Evolutionary conservation across 768 basidiomycete genomes (phyloP), one percentile per base, ranked within the genome.

Genomic region (Hysterangium stoloniferum): DNA sequence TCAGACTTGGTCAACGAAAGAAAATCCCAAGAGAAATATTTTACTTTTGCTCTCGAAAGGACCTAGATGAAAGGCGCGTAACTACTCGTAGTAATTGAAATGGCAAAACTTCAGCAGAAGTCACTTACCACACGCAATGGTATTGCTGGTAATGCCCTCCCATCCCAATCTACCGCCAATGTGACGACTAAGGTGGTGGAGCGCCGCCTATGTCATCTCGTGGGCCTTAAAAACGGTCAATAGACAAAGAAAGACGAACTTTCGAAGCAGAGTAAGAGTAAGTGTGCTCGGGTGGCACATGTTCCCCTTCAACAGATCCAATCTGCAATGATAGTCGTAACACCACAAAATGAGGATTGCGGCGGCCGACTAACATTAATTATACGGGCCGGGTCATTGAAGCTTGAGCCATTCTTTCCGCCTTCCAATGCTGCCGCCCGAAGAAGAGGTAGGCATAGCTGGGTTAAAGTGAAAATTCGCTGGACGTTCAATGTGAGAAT

Each of bases 191-290:
- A 82, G 63, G 48, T 82, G 81, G 59, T 78, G 76, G 46, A 80
- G 62, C 3, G 69, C 78, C 4, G 76, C 79, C 59, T 56, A 36
- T n/a, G n/a, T n/a, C 12, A 19, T 19, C 15, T 4, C 43, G 19
- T 43, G 6, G 35, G 27, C 19, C 20, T 13, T 11, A 8, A 34
- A 9, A 34, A 17, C 19, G 25, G 22, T 3, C 19, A 28, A 6
- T 7, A n/a, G 27, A 22, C 24, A 13, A 22, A 9, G 15, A 48
- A 24, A 15, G 19, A 34, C 48, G 11, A 19, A 56, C 67, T 56
- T 85, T 85, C n/a, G 76, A 76, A 3, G 79, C 74, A 28, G 78
- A 74, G 58, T 84, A 83, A 0, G 80, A 78, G 54, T 79, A 83
- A 2, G 81, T 83, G 55, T 84, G 79, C 52, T 76, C 71, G 20